Conservation (phyloP, 148 eudicot genomes). For the Cornus florida region DNA sequence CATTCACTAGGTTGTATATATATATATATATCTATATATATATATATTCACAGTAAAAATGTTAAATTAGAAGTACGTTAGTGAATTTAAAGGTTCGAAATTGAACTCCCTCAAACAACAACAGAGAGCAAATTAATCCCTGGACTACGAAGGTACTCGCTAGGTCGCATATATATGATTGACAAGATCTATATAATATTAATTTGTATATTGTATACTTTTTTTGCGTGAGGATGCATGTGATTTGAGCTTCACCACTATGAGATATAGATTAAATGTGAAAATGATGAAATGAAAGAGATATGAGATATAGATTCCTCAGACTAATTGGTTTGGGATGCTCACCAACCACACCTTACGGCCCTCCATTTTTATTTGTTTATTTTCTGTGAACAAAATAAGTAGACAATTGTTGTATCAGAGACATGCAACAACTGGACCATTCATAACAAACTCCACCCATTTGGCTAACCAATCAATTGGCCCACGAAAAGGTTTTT, state of each 20-base stretch:
- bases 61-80: too few species aligned
- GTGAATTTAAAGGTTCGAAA: too few species aligned
- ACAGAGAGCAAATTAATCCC: too few species aligned
- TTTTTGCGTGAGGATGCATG: neutral
- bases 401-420: neutral
- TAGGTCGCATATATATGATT: too few species aligned
- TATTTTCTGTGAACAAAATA: neutral
- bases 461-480: conserved; percentile 1
- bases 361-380: neutral
- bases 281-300: neutral
- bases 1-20: too few species aligned
- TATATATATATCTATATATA: too few species aligned
- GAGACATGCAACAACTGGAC: neutral
- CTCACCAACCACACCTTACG: conserved; percentile 8
- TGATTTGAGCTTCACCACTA: neutral
- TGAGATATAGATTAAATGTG: neutral
- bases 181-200: too few species aligned
- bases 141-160: too few species aligned
- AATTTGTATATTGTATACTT: too few species aligned
- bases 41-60: too few species aligned
- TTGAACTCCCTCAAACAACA: too few species aligned
- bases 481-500: neutral
- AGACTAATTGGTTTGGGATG: neutral
- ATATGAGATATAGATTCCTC: neutral
- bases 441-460: neutral